Conservation (phyloP, 2,329 filamentous ascomycete genomes). For the Plectosphaerella plurivora region DNA sequence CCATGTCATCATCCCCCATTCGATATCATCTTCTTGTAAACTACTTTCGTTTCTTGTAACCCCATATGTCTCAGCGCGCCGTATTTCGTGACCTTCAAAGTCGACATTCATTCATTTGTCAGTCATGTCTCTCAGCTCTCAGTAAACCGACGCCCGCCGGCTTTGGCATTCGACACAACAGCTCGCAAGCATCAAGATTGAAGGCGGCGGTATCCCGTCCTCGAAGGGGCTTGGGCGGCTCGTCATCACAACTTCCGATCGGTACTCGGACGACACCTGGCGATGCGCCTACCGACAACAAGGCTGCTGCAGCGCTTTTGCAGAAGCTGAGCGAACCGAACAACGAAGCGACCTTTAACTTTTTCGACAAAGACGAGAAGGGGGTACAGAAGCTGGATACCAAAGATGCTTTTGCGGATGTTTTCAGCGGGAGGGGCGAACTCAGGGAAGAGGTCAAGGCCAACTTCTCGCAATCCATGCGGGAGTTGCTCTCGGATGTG, state of each 20-base stretch:
- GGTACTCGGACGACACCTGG: too few species aligned
- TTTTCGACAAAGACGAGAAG: slow-evolving; percentile 41
- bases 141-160: slow-evolving; percentile 19
- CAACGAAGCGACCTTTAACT: slow-evolving; percentile 28
- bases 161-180: slow-evolving; percentile 25
- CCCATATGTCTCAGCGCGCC: slow-evolving; percentile 15
- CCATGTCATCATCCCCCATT: background rate
- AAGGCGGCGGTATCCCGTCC: background rate
- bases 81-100: slow-evolving; percentile 26
- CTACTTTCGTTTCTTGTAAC: background rate
- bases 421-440: slow-evolving; percentile 26
- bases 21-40: slow-evolving; percentile 1
- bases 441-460: slow-evolving; percentile 20
- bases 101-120: slow-evolving; percentile 30
- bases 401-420: slow-evolving; percentile 34
- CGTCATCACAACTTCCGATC: background rate
- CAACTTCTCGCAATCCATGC: slow-evolving; percentile 14
- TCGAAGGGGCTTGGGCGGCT: background rate
- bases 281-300: background rate
- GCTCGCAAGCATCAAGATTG: slow-evolving; percentile 17
- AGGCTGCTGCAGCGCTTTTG: slow-evolving; percentile 14
- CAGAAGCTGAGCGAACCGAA: slow-evolving; percentile 10
- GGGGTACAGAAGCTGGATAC: slow-evolving; percentile 32
- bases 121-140: slow-evolving; percentile 27
- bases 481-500: slow-evolving; percentile 22